Evolutionary conservation across 2,329 filamentous ascomycete genomes (phyloP).

Genomic region (Calonectria fujianensis): DNA sequence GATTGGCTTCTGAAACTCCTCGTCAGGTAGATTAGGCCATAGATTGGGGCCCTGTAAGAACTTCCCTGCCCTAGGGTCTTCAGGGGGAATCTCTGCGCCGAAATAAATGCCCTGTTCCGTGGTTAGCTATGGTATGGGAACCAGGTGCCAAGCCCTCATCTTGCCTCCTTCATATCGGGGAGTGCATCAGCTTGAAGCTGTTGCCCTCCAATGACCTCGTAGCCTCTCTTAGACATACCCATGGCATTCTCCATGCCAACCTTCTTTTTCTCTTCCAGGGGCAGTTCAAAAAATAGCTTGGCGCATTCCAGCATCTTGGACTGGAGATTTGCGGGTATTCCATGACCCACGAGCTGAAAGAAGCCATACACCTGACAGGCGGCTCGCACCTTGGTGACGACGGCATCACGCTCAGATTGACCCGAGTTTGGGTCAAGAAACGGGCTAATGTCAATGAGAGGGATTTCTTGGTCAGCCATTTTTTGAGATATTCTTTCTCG

Average conservation of each 20-base stretch:
- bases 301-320: neutral
- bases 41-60: constrained; percentile 2
- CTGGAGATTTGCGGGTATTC: constrained; percentile 3
- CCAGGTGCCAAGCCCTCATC: neutral
- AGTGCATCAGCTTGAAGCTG: constrained; percentile 1
- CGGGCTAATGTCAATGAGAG: neutral
- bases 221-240: constrained; percentile 1
- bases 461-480: neutral
- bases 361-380: neutral
- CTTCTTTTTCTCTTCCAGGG: neutral
- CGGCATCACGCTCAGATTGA: neutral
- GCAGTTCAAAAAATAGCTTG: constrained; percentile 10
- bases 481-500: neutral
- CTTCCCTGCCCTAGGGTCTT: neutral
- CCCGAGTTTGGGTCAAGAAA: constrained; percentile 8
- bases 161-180: constrained; percentile 1
- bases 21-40: neutral
- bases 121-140: neutral
- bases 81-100: neutral
- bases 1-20: neutral
- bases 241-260: constrained; percentile 1
- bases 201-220: constrained; percentile 2
- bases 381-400: neutral
- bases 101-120: neutral
- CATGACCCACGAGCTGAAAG: constrained; percentile 6